Percentiles rank a stretch among this genome's conserved stretches.
These are phyloP conservation scores for Tetrastigma voinierianum DNA, from an alignment of 164 flowering plant species.

Conservation along the genomic window DNA sequence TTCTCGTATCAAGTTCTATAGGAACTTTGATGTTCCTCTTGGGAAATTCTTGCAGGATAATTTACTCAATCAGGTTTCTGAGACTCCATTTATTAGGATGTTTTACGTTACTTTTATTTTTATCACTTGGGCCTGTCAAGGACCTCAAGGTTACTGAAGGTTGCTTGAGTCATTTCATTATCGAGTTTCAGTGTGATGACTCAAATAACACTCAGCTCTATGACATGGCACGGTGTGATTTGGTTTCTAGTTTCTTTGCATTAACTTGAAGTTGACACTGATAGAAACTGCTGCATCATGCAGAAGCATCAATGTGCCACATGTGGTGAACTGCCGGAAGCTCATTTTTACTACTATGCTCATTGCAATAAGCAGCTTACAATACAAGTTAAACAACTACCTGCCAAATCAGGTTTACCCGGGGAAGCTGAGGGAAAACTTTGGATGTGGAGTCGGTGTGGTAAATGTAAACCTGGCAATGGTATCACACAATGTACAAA, in stretches of 20 bases:
- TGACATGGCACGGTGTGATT: not conserved
- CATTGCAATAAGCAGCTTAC: conserved; percentile 73
- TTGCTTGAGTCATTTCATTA: not conserved
- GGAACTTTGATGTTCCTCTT: conserved; percentile 80
- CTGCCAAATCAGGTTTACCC: conserved; percentile 42
- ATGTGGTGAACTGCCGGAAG: conserved; percentile 68
- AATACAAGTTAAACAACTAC: conserved; percentile 59
- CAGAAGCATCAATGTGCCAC: conserved; percentile 57
- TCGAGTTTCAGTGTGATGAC: not conserved
- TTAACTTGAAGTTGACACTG: conserved; percentile 13
- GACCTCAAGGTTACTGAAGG: not conserved
- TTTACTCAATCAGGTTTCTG: conserved; percentile 78
- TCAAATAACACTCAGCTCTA: not conserved
- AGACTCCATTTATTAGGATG: conserved; percentile 9
- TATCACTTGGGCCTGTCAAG: too few relatives aligned
- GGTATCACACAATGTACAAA: conserved; percentile 49
- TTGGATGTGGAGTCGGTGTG: conserved; percentile 99
- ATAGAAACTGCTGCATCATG: conserved; percentile 22
- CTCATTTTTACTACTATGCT: conserved; percentile 75
- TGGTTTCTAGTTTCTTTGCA: not conserved
- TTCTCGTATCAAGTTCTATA: conserved; percentile 86
- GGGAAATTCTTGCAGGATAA: conserved; percentile 67
- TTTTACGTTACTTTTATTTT: not conserved
- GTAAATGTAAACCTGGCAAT: conserved; percentile 49
- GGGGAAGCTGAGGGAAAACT: conserved; percentile 81